phyloP scores from a whole-genome alignment of 176 grass and related monocot genomes.

The Dactylis glomerata region DNA sequence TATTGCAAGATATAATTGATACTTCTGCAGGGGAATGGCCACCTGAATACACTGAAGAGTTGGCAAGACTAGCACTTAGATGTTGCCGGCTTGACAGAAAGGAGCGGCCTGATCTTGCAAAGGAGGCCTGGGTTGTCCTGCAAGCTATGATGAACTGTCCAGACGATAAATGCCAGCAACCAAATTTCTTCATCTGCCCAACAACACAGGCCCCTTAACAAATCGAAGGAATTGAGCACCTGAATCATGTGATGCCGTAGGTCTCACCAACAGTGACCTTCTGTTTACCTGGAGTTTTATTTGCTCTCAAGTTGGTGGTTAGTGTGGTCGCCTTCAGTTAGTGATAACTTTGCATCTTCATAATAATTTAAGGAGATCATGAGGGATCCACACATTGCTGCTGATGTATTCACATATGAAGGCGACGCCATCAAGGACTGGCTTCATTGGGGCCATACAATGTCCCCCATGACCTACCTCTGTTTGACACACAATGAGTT shows the following conservation, averaged over 20 bases:
- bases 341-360: not conserved
- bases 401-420: conserved; percentile 65
- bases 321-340: not conserved
- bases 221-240: not conserved
- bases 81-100: conserved; percentile 46
- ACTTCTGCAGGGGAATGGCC: conserved; percentile 55
- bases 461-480: conserved; percentile 47
- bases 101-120: conserved; percentile 54
- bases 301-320: not conserved
- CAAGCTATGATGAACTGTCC: conserved; percentile 40
- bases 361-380: conserved; percentile 45
- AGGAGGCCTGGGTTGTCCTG: conserved; percentile 52
- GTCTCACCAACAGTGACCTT: not conserved
- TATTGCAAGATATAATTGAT: conserved; percentile 45
- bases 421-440: conserved; percentile 49
- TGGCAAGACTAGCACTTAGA: conserved; percentile 47
- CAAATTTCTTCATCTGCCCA: conserved; percentile 55
- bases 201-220: conserved; percentile 37
- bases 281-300: not conserved
- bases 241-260: not conserved
- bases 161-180: not conserved
- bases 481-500: conserved; percentile 33
- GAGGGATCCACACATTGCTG: conserved; percentile 53
- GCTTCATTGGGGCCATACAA: conserved; percentile 40
- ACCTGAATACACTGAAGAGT: conserved; percentile 23